phyloP scores from a whole-genome alignment of 176 grass and related monocot genomes.

The Carex scoparia region DNA sequence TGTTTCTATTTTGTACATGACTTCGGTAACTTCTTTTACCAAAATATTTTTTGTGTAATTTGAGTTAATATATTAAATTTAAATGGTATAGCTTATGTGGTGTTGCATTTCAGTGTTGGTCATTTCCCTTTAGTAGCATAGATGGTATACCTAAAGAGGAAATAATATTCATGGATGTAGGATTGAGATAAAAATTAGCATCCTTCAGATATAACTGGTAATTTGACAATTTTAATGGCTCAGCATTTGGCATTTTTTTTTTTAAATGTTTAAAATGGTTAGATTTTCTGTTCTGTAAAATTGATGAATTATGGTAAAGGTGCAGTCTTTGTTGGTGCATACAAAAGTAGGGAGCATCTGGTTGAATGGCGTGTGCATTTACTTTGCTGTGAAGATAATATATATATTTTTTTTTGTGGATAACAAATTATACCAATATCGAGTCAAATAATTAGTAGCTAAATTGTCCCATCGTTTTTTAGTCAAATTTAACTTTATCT shows the following conservation, averaged over 20 bases:
- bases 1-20: not conserved
- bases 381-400: not conserved
- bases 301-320: not conserved
- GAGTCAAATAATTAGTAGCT: not conserved
- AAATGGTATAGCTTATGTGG: no score
- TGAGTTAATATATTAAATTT: no score
- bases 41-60: not conserved
- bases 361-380: not conserved
- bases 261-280: not conserved
- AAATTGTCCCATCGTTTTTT: not conserved
- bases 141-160: not conserved
- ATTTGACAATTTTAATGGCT: not conserved
- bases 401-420: not conserved
- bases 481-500: not conserved
- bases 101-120: not conserved
- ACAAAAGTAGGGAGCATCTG: not conserved
- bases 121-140: not conserved
- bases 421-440: not conserved
- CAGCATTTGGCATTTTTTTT: not conserved
- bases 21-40: not conserved
- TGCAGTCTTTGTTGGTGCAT: constrained; percentile 7
- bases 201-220: not conserved
- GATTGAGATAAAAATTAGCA: not conserved
- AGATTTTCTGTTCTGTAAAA: not conserved
- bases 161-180: not conserved